Percentiles rank a stretch among this genome's conserved stretches.
phyloP scores from a whole-genome alignment of 2,329 filamentous ascomycete genomes.

The Alternaria rosae region DNA sequence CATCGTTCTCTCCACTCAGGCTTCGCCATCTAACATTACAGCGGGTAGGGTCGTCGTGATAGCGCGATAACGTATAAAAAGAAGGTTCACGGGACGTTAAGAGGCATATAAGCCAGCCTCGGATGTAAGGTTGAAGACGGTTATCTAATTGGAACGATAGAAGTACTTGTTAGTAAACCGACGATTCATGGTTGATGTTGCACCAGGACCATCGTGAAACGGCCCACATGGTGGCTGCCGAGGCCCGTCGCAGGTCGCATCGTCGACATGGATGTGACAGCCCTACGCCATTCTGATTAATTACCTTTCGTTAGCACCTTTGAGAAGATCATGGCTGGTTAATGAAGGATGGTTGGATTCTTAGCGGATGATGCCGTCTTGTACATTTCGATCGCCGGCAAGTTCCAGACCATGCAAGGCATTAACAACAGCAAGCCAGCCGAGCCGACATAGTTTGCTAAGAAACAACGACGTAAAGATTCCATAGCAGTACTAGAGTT shows the following conservation, averaged over 20 bases:
- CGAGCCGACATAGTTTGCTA: neutral
- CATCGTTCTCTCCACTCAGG: neutral
- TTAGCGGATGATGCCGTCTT: neutral
- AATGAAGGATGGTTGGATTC: neutral
- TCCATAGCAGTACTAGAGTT: neutral
- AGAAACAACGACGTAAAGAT: neutral
- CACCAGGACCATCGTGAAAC: constrained; percentile 8
- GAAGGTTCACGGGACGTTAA: neutral
- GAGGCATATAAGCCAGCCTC: neutral
- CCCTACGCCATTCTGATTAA: neutral
- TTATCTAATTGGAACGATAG: neutral
- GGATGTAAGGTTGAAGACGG: neutral
- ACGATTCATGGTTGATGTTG: constrained; percentile 2
- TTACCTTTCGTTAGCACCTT: neutral
- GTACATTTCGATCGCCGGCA: neutral
- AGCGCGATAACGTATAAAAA: neutral
- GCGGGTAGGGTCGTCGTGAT: neutral
- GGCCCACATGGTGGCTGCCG: constrained; percentile 2
- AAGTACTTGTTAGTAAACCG: neutral
- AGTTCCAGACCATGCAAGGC: neutral
- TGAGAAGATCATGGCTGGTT: neutral
- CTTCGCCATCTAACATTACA: neutral
- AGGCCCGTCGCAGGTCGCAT: constrained; percentile 7
- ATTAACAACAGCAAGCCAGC: neutral
- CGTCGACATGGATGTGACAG: constrained; percentile 5